phyloP scores from a whole-genome alignment of 805 yeast genomes.

The Phaffomyces thermotolerans region DNA sequence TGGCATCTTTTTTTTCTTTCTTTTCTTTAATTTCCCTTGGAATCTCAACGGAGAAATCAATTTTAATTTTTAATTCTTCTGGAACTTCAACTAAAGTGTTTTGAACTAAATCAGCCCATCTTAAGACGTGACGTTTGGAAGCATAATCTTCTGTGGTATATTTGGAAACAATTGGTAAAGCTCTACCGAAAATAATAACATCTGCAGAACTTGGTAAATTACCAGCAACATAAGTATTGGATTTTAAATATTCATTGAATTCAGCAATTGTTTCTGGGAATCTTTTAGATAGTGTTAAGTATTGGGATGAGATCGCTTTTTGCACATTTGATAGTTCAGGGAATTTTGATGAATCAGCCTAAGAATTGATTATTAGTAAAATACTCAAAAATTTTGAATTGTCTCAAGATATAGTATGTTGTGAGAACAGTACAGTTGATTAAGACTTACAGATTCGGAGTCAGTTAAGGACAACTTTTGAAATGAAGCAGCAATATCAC shows the following conservation, averaged over 20 bases:
- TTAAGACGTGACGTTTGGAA: conserved; percentile 70
- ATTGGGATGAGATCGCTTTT: conserved; percentile 70
- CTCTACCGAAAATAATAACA: conserved; percentile 56
- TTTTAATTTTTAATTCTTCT: conserved; percentile 42
- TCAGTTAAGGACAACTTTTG: conserved; percentile 24
- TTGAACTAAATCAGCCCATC: conserved; percentile 92
- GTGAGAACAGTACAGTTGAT: background rate
- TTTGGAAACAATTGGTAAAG: conserved; percentile 50
- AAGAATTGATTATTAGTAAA: background rate
- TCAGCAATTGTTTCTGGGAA: conserved; percentile 47
- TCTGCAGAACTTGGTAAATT: conserved; percentile 65
- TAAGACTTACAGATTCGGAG: conserved; percentile 11
- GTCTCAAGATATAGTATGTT: too few species aligned
- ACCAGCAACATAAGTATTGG: conserved; percentile 65
- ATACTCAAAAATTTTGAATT: too few species aligned
- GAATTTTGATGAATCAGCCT: conserved; percentile 22
- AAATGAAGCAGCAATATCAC: conserved; percentile 25
- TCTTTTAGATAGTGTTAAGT: conserved; percentile 64
- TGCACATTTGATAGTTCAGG: conserved; percentile 35
- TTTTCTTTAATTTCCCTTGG: conserved; percentile 68
- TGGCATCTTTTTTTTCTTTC: conserved; percentile 39
- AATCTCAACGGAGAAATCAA: conserved; percentile 55
- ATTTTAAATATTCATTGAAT: conserved; percentile 64
- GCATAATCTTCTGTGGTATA: conserved; percentile 52
- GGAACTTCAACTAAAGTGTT: conserved; percentile 50